Conservation (phyloP, 257 asterid genomes). For the Petrea volubilis region DNA sequence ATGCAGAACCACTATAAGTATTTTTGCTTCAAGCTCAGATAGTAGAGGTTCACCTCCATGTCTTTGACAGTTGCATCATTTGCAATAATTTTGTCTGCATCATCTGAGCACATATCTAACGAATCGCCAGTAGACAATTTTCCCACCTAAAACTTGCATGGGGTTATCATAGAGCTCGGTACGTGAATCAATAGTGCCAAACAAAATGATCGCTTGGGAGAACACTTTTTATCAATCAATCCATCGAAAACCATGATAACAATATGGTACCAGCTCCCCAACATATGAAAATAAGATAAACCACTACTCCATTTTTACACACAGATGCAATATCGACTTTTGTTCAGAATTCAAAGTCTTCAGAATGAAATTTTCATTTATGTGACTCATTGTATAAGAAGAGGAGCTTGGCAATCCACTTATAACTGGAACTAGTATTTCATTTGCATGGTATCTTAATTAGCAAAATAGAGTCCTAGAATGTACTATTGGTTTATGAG, state of each 20-base stretch:
- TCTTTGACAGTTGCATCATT: slow-evolving; percentile 62
- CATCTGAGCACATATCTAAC: slow-evolving; percentile 57
- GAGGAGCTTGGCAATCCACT: neutral
- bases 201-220: too few relatives aligned
- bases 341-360: neutral
- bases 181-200: too few relatives aligned
- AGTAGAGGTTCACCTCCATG: slow-evolving; percentile 54
- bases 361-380: neutral
- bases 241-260: too few relatives aligned
- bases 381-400: neutral
- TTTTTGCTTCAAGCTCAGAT: neutral
- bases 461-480: neutral
- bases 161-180: too few relatives aligned
- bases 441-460: neutral
- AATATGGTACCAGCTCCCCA: too few relatives aligned
- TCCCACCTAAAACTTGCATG: slow-evolving; percentile 45
- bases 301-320: too few relatives aligned
- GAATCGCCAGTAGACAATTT: slow-evolving; percentile 75
- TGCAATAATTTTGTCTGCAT: slow-evolving; percentile 51
- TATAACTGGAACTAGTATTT: neutral
- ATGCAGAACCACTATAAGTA: neutral
- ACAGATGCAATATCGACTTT: neutral
- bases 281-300: too few relatives aligned
- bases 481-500: neutral
- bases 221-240: too few relatives aligned